A percentile compares a stretch with the other conserved stretches of the same genome.
Evolutionary conservation across 2,329 filamentous ascomycete species (phyloP).

Genomic region (Trichophyton verrucosum): DNA sequence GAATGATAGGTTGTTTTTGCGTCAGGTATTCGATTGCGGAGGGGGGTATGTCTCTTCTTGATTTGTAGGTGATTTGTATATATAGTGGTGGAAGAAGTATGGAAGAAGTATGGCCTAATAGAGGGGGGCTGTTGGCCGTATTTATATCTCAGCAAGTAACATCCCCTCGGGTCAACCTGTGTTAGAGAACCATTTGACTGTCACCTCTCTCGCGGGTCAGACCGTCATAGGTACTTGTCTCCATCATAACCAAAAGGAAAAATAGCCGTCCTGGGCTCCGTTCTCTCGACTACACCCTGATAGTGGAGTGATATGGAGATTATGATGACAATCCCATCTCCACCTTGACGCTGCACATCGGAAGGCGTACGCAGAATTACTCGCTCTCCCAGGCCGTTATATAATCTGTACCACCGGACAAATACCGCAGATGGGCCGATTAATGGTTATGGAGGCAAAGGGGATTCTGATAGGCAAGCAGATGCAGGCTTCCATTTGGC

Average conservation of each 20-base stretch:
- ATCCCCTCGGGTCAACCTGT: not conserved
- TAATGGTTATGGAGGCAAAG: not conserved
- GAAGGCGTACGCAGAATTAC: not conserved
- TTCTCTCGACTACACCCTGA: not conserved
- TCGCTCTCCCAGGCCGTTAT: not conserved
- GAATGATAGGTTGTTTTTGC: not conserved
- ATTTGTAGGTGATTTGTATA: not conserved
- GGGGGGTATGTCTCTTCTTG: not conserved
- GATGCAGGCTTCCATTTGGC: not conserved
- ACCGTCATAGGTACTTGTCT: not conserved
- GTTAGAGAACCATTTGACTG: not conserved
- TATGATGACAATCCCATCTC: not conserved
- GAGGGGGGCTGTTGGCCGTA: not conserved
- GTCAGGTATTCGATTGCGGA: not conserved
- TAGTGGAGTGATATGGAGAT: conserved; percentile 1
- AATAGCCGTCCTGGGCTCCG: not conserved
- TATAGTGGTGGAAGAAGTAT: not conserved
- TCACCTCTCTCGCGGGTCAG: not conserved
- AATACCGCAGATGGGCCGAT: not conserved
- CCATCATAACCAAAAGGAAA: not conserved
- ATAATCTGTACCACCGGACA: not conserved
- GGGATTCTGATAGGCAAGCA: not conserved
- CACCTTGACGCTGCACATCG: not conserved
- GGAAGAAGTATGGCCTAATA: not conserved
- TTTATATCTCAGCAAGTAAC: not conserved